Evolutionary conservation across 257 asterid species (phyloP).

Genomic region (Solanum clarkiae): DNA sequence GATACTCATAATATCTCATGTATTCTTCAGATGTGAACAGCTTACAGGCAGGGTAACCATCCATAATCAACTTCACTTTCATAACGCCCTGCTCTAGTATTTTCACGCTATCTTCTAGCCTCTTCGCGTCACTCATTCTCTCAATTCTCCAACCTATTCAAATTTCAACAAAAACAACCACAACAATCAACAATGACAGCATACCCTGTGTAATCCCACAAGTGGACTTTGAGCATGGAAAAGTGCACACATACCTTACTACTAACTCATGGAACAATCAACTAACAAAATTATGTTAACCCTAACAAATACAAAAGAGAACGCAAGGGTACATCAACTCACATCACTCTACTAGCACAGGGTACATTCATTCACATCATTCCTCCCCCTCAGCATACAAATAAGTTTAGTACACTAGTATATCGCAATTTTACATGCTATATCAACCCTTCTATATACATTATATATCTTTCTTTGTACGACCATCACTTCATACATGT

Average conservation of each 20-base stretch:
- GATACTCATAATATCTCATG: constrained; percentile 16
- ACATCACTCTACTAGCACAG: background rate
- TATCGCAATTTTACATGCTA: background rate
- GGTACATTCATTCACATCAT: background rate
- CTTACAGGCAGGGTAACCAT: constrained; percentile 5
- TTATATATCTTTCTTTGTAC: background rate
- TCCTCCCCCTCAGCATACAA: background rate
- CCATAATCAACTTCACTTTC: constrained; percentile 2
- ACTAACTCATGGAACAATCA: background rate
- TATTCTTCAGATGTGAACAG: constrained; percentile 4
- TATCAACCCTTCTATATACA: background rate
- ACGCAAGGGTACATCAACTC: background rate
- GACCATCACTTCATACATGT: background rate
- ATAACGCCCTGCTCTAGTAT: constrained; percentile 1
- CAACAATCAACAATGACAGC: background rate
- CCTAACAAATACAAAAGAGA: background rate
- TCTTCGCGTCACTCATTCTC: background rate
- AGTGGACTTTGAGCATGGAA: background rate
- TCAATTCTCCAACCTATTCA: background rate
- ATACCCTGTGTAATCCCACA: background rate
- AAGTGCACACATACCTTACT: background rate
- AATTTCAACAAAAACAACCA: background rate
- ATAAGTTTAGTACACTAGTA: background rate
- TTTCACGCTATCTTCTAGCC: background rate
- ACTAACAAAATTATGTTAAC: background rate